These are phyloP conservation scores for Salix dunnii DNA, from an alignment of 345 rosid species.

Conservation along the genomic window DNA sequence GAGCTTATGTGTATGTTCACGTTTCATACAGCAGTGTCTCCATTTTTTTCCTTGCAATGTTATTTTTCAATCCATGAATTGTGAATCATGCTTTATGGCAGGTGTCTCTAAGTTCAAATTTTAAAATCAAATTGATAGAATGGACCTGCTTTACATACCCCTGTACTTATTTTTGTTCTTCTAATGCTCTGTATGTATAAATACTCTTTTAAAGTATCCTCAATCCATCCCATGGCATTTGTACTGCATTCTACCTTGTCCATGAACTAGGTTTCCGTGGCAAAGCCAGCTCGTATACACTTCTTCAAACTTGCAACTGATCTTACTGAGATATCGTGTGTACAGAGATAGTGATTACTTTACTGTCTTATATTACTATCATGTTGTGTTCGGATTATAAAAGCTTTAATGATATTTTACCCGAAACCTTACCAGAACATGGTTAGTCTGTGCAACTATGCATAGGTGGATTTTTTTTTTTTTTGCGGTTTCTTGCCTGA, in stretches of 20 bases:
- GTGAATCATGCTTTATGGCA: neutral
- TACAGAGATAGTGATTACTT: neutral
- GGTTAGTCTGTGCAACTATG: neutral
- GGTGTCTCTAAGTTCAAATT: neutral
- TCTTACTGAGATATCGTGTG: neutral
- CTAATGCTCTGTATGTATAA: no score
- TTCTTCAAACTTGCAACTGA: neutral
- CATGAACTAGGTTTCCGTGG: neutral
- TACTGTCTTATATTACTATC: neutral
- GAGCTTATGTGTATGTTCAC: neutral
- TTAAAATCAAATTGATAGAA: no score
- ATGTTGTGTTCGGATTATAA: neutral
- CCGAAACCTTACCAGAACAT: neutral
- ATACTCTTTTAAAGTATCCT: no score
- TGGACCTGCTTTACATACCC: no score
- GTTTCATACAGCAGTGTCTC: neutral
- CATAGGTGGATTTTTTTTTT: no score
- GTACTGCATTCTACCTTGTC: neutral
- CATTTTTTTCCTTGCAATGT: neutral
- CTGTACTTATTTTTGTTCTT: no score
- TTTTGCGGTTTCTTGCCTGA: neutral
- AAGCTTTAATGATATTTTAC: neutral
- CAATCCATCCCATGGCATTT: neutral
- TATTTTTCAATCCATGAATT: neutral
- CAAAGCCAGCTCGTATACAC: neutral